These are phyloP conservation scores for Solanum sparsipilum DNA, from an alignment of 257 asterid genomes.

Conservation along the genomic window DNA sequence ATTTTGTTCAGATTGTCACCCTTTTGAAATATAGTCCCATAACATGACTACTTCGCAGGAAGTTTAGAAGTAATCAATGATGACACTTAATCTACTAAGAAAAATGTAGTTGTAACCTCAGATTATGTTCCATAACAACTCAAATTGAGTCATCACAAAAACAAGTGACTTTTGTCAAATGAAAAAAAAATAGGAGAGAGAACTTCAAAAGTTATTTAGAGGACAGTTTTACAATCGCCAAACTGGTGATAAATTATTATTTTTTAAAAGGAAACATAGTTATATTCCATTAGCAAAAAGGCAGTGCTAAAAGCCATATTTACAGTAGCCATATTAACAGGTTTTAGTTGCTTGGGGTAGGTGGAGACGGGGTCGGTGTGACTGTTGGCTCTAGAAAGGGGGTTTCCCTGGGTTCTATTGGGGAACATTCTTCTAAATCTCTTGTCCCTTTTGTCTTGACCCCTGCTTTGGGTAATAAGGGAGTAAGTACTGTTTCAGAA, in stretches of 20 bases:
- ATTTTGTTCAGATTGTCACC: neutral
- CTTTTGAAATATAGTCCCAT: neutral
- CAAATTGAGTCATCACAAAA: neutral
- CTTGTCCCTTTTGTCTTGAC: neutral
- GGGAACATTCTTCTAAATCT: neutral
- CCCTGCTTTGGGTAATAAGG: neutral
- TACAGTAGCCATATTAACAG: neutral
- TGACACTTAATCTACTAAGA: neutral
- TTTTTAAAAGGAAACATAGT: neutral
- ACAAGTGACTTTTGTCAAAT: neutral
- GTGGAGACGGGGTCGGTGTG: neutral
- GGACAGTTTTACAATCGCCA: neutral
- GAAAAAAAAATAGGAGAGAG: neutral
- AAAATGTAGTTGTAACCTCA: neutral
- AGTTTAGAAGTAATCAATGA: neutral
- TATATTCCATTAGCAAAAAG: neutral
- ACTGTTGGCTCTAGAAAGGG: neutral
- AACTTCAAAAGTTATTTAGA: neutral
- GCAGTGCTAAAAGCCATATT: neutral
- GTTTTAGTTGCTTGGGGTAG: neutral
- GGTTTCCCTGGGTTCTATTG: neutral
- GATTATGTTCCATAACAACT: neutral
- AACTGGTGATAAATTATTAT: neutral
- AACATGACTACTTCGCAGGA: neutral
- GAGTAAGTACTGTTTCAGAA: neutral